Base-by-base conservation (phyloP, 768 basidiomycete genomes). In the Pleurotus cornucopiae region DNA sequence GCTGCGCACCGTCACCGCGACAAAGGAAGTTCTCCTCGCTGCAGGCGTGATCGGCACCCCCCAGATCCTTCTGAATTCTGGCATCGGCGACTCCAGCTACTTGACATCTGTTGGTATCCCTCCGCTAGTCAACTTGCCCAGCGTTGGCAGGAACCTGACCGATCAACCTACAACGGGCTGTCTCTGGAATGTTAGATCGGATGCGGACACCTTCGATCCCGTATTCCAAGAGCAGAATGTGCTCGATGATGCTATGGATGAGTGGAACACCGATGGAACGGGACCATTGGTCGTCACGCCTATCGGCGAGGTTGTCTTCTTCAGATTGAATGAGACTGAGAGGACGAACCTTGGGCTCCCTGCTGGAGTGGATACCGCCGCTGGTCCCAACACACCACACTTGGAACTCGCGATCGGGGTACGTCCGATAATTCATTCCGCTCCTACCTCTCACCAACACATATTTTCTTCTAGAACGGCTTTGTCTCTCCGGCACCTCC, bases 341-440 rank as follows among this genome's bases (percentile, higher is more conserved):
- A 4, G 60, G 14, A 37, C 14, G 26, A 20, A 9, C 39, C 49
- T 2, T 60, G 70, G 40, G 49, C 3, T 64, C 44, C 40, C 61
- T 11, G 54, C 59, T 12, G 62, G 62, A n/a, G 54, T 60, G 2
- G 74, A 76, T 58, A 74, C 75, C 25, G 58, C 73, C 1, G 60
- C 72, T 34, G 76, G 77, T 0, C 67, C 68, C 6, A 63, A 62
- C n/a, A 55, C 72, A 0, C 60, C 73, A 1, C 74, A 78, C 56
- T 66, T 63, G 34, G 75, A 77, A 55, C 54, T 72, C 4, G 54
- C 69, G 0, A 64, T 73, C 25, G 56, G 56, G 34, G 75, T 76
- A 57, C 20, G 66, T 60, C 30, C 3, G 30, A 34, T 3, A 41
- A 3, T 21, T 16, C 12, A 39, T 43, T 21, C 16, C 23, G 18